Evolutionary conservation across 2,329 filamentous ascomycete species (phyloP).

Genomic region (Cercospora beticola): DNA sequence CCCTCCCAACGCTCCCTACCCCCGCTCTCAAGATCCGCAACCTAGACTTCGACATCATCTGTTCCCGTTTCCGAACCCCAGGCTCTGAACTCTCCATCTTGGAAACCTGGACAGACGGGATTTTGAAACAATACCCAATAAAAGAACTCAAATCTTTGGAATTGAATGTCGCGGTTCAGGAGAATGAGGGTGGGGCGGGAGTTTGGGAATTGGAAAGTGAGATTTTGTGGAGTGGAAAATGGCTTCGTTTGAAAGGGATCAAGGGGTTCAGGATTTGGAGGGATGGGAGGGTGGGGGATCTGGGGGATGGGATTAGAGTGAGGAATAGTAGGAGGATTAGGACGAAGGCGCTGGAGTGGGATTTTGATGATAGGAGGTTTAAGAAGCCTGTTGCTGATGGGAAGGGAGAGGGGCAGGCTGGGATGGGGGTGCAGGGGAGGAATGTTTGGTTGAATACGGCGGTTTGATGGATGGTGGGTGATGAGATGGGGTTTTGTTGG

Average conservation of each 20-base stretch:
- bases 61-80: slow-evolving; percentile 1
- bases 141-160: slow-evolving; percentile 3
- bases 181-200: not conserved
- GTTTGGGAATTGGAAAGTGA: slow-evolving; percentile 10
- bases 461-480: not conserved
- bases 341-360: slow-evolving; percentile 1
- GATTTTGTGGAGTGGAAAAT: slow-evolving; percentile 19
- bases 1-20: not conserved
- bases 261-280: slow-evolving; percentile 11
- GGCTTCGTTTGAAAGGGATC: not conserved
- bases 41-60: slow-evolving; percentile 4
- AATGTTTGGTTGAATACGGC: slow-evolving; percentile 13
- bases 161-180: slow-evolving; percentile 3
- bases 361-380: not conserved
- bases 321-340: not conserved
- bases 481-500: not conserved
- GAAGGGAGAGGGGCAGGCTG: not conserved
- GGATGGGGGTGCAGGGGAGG: not conserved
- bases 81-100: not conserved
- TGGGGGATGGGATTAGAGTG: not conserved
- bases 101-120: slow-evolving; percentile 10
- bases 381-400: not conserved
- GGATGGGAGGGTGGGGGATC: slow-evolving; percentile 1
- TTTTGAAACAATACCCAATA: not conserved
- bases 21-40: not conserved